Percentiles rank a stretch among this genome's conserved stretches.
Evolutionary conservation across 192 early-diverging fungal species (phyloP).

Genomic region (Linnemannia elongata): DNA sequence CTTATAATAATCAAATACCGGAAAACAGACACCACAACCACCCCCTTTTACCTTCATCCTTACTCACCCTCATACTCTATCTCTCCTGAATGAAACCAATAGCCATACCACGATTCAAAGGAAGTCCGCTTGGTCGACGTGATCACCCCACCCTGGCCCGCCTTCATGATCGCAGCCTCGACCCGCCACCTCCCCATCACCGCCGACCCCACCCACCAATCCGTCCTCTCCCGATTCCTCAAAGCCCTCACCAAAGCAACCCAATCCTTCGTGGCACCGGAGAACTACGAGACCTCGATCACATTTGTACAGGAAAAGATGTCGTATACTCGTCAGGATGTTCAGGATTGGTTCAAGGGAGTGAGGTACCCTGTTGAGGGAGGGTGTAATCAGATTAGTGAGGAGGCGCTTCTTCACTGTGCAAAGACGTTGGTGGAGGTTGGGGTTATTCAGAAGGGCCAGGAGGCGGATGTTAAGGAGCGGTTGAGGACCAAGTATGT

Average conservation of each 20-base stretch:
- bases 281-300: constrained; percentile 61
- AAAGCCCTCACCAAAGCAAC: constrained; percentile 57
- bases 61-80: not conserved
- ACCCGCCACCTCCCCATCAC: constrained; percentile 50
- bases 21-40: not conserved
- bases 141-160: constrained; percentile 92
- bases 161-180: constrained; percentile 86
- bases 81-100: not conserved
- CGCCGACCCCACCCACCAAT: constrained; percentile 17
- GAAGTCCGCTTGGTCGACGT: constrained; percentile 79
- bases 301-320: constrained; percentile 64
- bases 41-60: not conserved
- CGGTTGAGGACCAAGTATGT: constrained; percentile 34
- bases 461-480: constrained; percentile 33
- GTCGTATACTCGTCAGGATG: constrained; percentile 68
- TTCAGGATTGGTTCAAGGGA: constrained; percentile 74
- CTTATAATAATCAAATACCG: not conserved
- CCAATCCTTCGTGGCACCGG: constrained; percentile 57
- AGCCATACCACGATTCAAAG: constrained; percentile 77
- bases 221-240: constrained; percentile 56
- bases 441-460: constrained; percentile 60
- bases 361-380: constrained; percentile 63
- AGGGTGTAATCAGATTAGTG: constrained; percentile 58
- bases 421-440: constrained; percentile 67
- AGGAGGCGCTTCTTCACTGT: constrained; percentile 61